Conservation (phyloP, 23 red algal genomes). For the Cyanidium caldarium region DNA sequence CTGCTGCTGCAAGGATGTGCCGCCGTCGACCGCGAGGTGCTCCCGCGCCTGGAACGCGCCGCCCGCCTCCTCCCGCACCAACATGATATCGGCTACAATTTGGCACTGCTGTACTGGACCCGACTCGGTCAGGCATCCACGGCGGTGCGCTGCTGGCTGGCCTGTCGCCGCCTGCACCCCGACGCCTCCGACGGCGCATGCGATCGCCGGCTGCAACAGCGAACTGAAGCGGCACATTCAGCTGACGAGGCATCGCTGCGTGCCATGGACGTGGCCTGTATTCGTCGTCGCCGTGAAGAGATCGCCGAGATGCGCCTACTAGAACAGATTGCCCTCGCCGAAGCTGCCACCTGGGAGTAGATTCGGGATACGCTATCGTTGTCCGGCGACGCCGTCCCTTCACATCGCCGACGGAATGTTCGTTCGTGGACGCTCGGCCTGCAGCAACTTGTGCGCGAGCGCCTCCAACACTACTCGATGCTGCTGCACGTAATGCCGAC, state of each 20-base stretch:
- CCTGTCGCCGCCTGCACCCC: not conserved
- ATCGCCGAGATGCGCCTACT: not conserved
- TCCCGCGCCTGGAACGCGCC: too few species aligned
- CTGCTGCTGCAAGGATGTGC: too few species aligned
- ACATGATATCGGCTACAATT: not conserved
- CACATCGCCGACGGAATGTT: too few species aligned
- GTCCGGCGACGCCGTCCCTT: too few species aligned
- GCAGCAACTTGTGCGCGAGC: too few species aligned
- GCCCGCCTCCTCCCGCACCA: too few species aligned
- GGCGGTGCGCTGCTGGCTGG: not conserved
- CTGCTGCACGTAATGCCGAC: conserved; percentile 10
- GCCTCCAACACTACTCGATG: too few species aligned
- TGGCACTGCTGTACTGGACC: not conserved
- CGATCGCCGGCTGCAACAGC: not conserved
- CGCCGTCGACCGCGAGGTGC: too few species aligned
- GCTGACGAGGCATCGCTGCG: not conserved
- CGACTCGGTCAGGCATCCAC: not conserved
- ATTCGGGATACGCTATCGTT: too few species aligned
- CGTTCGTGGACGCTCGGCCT: too few species aligned
- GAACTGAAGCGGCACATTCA: not conserved
- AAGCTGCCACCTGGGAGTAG: too few species aligned
- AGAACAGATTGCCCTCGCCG: not conserved
- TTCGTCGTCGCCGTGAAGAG: not conserved
- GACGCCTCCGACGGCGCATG: not conserved
- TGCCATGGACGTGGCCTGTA: not conserved